phyloP scores from a whole-genome alignment of 768 basidiomycete species.

The Suillus decipiens region DNA sequence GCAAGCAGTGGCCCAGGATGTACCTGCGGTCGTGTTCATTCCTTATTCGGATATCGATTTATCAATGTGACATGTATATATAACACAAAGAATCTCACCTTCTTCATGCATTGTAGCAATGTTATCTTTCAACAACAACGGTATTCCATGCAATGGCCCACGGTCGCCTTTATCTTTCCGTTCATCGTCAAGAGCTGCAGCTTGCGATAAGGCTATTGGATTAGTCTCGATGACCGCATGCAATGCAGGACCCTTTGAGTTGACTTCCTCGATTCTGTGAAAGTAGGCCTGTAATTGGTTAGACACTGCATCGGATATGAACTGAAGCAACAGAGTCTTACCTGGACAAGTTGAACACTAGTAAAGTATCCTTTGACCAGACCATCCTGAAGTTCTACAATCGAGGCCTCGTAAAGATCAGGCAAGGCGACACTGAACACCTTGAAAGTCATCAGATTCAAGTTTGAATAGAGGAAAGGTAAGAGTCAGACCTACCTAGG shows the following conservation, averaged over 20 bases:
- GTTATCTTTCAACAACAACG: constrained; percentile 48
- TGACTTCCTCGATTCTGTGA: constrained; percentile 69
- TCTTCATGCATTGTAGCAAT: constrained; percentile 24
- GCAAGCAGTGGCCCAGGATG: not conserved
- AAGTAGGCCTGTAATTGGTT: constrained; percentile 53
- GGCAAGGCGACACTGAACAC: not conserved
- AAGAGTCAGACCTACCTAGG: not conserved
- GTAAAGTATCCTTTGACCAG: not conserved
- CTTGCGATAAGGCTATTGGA: constrained; percentile 51
- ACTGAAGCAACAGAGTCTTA: not conserved
- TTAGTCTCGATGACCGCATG: constrained; percentile 61
- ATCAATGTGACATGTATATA: not conserved
- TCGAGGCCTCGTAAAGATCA: not conserved
- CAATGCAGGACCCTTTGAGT: constrained; percentile 55
- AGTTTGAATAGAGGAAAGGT: not conserved
- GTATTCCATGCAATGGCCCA: constrained; percentile 54
- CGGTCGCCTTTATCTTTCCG: constrained; percentile 42
- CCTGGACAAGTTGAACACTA: not conserved
- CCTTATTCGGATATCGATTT: not conserved
- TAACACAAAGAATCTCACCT: constrained; percentile 11
- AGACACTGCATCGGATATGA: not conserved
- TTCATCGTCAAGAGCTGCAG: constrained; percentile 50
- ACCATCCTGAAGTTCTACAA: not conserved
- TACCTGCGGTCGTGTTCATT: not conserved
- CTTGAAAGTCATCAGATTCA: not conserved